Evolutionary conservation across 140 eudicot genomes (phyloP).

Genomic region (Anethum foeniculum): DNA sequence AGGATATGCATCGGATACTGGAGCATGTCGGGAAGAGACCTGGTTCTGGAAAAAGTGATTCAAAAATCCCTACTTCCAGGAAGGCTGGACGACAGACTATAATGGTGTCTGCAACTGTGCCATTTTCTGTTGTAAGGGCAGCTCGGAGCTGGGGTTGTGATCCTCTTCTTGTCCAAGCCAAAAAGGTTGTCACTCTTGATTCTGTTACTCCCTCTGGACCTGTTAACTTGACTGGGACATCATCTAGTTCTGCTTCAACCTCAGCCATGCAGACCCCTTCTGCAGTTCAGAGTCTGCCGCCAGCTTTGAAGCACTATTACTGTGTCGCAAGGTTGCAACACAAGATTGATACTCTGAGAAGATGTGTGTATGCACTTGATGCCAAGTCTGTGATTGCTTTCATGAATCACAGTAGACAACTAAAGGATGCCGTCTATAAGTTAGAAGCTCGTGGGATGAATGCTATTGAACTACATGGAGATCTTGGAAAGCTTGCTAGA

Average conservation of each 20-base stretch:
- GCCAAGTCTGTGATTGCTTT: constrained; percentile 77
- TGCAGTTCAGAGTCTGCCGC: constrained; percentile 64
- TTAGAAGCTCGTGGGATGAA: constrained; percentile 80
- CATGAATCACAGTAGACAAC: constrained; percentile 79
- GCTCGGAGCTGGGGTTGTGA: constrained; percentile 79
- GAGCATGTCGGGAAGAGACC: constrained; percentile 84
- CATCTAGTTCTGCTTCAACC: constrained; percentile 21
- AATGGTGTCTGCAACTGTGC: constrained; percentile 97
- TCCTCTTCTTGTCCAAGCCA: constrained; percentile 81
- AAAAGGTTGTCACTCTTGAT: constrained; percentile 53
- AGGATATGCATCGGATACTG: constrained; percentile 85
- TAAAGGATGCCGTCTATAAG: constrained; percentile 79
- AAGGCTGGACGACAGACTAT: constrained; percentile 57
- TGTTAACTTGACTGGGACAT: constrained; percentile 33
- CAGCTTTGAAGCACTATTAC: constrained; percentile 68
- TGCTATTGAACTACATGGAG: constrained; percentile 86
- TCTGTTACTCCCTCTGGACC: constrained; percentile 50
- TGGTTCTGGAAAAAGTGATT: constrained; percentile 26
- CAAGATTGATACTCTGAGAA: constrained; percentile 74
- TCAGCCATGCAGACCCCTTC: constrained; percentile 27
- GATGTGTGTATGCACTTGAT: constrained; percentile 91
- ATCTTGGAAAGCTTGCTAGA: constrained; percentile 72
- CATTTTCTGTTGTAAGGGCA: constrained; percentile 81
- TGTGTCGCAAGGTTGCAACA: constrained; percentile 67
- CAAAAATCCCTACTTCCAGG: constrained; percentile 21